Evolutionary conservation across 768 basidiomycete genomes (phyloP), one percentile per base, ranked within the genome.

Genomic region (Chiua virens): DNA sequence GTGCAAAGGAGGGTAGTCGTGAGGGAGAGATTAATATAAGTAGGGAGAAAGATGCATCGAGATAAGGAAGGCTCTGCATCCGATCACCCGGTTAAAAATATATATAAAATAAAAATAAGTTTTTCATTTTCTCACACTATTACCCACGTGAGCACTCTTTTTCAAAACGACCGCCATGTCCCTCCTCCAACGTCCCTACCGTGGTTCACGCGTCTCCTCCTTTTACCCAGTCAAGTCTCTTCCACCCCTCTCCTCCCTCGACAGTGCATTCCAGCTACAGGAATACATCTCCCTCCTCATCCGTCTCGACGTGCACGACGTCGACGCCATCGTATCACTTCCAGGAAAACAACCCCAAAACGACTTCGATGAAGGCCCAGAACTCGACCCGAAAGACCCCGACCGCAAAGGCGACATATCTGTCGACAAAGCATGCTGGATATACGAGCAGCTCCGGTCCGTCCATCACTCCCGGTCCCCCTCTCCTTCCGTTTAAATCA

Each of bases 241-340:
- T 3, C 88, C 89, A 0, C 79, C 85, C 0, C 77, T 89, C 27
- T 74, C 87, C 1, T 81, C 85, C 1, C 75, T 96, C 27, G 88
- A 95, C 72, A 94, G 91, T 67, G 91, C 93, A 0, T 97, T 96
- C 66, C 92, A 96, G 64, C 79, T 96, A 8, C 92, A 96, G 62
- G 96, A 98, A 64, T 96, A 93, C 71, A 90, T 98, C 40, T 87
- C 92, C 1, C 76, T 91, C 27, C 82, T 96, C 56, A 89, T 96
- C 51, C 83, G 88, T 15, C 75, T 81, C 23, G 86, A 98, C 71
- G 87, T 92, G 0, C 92, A 95, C 71, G 89, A 97, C 66, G 87
- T 98, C 18, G 82, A 90, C 36, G 68, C 79, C 8, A 87, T 98
- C 37, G 83, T 93, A 1, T 77, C 85, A 28, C 70, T 96, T 0